Evolutionary conservation across 352 stramenopile species (phyloP).

Genomic region (Phytophthora aleatoria): DNA sequence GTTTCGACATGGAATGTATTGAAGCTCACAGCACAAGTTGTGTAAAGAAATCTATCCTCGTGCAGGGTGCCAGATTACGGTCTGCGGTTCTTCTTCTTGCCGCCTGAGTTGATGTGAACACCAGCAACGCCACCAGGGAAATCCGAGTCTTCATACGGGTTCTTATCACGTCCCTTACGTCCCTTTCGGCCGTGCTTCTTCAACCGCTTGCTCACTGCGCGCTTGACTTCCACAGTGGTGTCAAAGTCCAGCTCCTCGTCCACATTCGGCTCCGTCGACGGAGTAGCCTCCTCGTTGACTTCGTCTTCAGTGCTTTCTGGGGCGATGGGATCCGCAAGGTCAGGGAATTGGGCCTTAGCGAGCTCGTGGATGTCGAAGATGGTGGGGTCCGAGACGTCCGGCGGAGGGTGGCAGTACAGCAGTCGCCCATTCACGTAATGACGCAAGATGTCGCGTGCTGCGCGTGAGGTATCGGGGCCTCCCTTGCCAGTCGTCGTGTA

Average conservation of each 20-base stretch:
- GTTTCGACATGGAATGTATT: conserved; percentile 1
- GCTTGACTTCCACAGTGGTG: conserved; percentile 72
- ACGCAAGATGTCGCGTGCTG: conserved; percentile 95
- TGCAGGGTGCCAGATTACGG: conserved; percentile 20
- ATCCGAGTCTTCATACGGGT: conserved; percentile 95
- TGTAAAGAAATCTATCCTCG: conserved; percentile 23
- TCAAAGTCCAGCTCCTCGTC: conserved; percentile 71
- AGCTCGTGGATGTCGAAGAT: conserved; percentile 83
- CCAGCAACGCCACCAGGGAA: conserved; percentile 49
- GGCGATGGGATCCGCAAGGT: conserved; percentile 32
- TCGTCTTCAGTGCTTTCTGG: conserved; percentile 25
- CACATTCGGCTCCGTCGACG: conserved; percentile 14
- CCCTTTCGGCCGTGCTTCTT: conserved; percentile 97
- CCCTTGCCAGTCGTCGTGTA: conserved; percentile 95
- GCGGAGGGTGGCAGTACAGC: conserved; percentile 96
- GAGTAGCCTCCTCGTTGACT: conserved; percentile 9
- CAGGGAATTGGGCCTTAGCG: conserved; percentile 61
- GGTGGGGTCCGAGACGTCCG: conserved; percentile 54
- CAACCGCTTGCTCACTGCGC: conserved; percentile 73
- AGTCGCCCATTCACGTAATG: conserved; percentile 98
- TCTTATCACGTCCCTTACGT: conserved; percentile 95
- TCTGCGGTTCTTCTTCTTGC: conserved; percentile 78
- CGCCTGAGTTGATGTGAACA: conserved; percentile 73
- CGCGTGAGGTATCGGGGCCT: conserved; percentile 94
- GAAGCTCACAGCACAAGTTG: conserved; percentile 4